Conservation (phyloP, 257 asterid genomes). For the Fraxinus cuspidata region DNA sequence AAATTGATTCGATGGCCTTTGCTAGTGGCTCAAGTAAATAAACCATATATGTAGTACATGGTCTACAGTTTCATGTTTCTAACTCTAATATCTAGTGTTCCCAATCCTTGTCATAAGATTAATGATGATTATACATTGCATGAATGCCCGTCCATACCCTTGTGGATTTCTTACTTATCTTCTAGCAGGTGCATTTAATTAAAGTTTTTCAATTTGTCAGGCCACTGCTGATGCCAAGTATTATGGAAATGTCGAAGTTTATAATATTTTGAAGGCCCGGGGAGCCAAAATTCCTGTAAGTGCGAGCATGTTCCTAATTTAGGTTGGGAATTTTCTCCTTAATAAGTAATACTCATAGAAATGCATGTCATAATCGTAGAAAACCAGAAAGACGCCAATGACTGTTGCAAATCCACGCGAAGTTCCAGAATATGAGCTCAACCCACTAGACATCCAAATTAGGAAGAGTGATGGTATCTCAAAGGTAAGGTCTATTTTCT, state of each 20-base stretch:
- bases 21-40: not conserved
- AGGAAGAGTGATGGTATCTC: conserved; percentile 90
- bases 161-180: conserved; percentile 1
- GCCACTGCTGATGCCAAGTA: conserved; percentile 99
- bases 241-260: conserved; percentile 80
- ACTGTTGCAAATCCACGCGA: conserved; percentile 91
- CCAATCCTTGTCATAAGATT: not conserved
- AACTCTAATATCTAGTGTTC: not conserved
- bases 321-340: conserved; percentile 17
- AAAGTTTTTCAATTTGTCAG: conserved; percentile 39
- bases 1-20: not conserved
- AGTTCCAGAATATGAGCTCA: conserved; percentile 97
- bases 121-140: not conserved
- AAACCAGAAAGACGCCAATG: conserved; percentile 97
- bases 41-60: not conserved
- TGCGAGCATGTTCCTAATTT: conserved; percentile 15
- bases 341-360: conserved; percentile 26
- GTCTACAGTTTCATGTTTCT: not conserved
- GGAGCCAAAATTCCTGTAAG: conserved; percentile 92
- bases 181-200: conserved; percentile 3
- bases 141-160: not conserved
- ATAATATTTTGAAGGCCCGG: conserved; percentile 83
- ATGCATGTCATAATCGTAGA: conserved; percentile 53
- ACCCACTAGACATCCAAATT: conserved; percentile 87
- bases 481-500: conserved; percentile 54